These are phyloP conservation scores for Saccharomycopsis schoenii DNA, from an alignment of 805 yeast species.

Conservation along the genomic window DNA sequence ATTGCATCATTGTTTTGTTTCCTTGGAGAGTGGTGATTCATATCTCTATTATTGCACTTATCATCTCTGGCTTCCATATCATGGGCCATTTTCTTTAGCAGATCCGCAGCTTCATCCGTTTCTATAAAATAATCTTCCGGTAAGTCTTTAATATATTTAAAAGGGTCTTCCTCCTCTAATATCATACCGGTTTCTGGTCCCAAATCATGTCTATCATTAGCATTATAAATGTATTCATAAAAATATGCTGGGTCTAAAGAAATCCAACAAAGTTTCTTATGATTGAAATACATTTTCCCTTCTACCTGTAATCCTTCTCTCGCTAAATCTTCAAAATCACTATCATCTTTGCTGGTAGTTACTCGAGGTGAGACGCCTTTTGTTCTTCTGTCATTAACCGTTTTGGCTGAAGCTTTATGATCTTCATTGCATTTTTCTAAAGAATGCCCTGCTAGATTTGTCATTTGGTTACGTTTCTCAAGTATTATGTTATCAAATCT, in stretches of 20 bases:
- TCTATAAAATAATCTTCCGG: conserved; percentile 1
- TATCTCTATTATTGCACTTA: too few relatives aligned
- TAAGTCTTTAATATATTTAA: conserved; percentile 15
- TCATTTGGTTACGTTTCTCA: conserved; percentile 11
- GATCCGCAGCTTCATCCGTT: not conserved
- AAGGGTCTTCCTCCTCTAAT: conserved; percentile 17
- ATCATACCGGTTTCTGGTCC: not conserved
- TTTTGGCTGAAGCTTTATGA: too few relatives aligned
- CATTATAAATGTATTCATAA: not conserved
- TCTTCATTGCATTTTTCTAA: not conserved
- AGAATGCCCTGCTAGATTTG: conserved; percentile 1
- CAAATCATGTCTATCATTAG: not conserved
- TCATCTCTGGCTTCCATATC: too few relatives aligned
- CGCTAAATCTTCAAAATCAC: conserved; percentile 15
- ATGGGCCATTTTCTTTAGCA: not conserved
- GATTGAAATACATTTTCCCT: conserved; percentile 19
- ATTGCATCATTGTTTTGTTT: conserved; percentile 25
- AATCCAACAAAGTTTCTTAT: conserved; percentile 17
- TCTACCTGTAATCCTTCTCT: conserved; percentile 18
- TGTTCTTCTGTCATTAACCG: not conserved
- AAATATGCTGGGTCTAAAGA: conserved; percentile 2
- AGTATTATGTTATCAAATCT: conserved; percentile 11
- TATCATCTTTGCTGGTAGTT: conserved; percentile 10
- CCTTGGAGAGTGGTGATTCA: not conserved
- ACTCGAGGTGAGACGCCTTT: not conserved